Evolutionary conservation across 225 moss, liverwort and hornwort species (phyloP).

Genomic region (Pseudisothecium myosuroides): DNA sequence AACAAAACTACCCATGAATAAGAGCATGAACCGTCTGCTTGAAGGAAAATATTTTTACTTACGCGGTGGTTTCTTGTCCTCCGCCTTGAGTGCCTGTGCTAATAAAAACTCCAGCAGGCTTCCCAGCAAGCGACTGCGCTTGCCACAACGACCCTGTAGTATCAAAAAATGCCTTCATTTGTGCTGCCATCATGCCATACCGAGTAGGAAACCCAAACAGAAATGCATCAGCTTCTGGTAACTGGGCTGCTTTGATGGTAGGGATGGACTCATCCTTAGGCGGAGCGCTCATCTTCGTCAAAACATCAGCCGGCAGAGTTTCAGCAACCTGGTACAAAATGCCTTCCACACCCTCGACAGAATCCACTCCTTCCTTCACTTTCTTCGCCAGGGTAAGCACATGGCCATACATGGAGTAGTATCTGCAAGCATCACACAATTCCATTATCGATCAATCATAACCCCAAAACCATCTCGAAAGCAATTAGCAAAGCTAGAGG

Average conservation of each 20-base stretch:
- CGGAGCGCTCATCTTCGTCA: conserved; percentile 60
- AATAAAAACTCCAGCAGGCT: conserved; percentile 70
- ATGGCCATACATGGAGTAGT: conserved; percentile 76
- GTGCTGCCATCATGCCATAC: conserved; percentile 77
- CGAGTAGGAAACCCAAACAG: conserved; percentile 71
- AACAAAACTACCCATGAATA: neutral
- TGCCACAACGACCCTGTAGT: conserved; percentile 53
- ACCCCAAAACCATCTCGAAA: neutral
- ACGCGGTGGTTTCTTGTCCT: conserved; percentile 90
- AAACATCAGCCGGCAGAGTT: conserved; percentile 30
- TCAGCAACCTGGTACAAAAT: conserved; percentile 54
- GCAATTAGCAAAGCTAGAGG: neutral
- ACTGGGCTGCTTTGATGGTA: conserved; percentile 31
- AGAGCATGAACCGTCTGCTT: neutral
- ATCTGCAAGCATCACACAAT: conserved; percentile 29
- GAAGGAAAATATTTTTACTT: neutral
- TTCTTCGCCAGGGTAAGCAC: conserved; percentile 57
- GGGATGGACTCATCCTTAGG: conserved; percentile 49
- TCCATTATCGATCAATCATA: neutral
- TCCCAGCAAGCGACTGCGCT: conserved; percentile 47
- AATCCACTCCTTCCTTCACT: conserved; percentile 75
- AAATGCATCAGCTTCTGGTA: conserved; percentile 51
- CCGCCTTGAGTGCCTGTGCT: conserved; percentile 82
- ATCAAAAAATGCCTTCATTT: conserved; percentile 83
- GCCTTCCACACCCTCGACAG: conserved; percentile 63